Conservation (phyloP, 164 flowering plant genomes). For the Berberis vulgaris region DNA sequence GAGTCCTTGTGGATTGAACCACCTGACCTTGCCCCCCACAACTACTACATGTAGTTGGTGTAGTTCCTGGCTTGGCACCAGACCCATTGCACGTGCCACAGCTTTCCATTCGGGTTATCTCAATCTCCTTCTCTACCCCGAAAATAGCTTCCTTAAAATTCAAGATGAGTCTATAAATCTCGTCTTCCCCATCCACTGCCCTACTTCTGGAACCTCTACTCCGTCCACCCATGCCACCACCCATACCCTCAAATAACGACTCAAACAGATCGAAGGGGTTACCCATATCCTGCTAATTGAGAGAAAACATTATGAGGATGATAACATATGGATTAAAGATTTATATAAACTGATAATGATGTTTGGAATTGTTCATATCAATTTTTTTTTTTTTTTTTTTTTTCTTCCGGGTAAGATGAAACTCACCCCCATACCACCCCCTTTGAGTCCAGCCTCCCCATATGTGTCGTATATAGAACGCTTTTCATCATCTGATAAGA, state of each 20-base stretch:
- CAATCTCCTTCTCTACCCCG: conserved; percentile 80
- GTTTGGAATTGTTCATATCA: neutral
- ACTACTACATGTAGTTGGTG: conserved; percentile 55
- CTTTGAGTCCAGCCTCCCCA: conserved; percentile 97
- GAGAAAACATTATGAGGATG: conserved; percentile 3
- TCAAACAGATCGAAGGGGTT: conserved; percentile 88
- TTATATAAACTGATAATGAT: too few relatives aligned
- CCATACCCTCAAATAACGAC: conserved; percentile 71
- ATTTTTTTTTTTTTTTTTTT: neutral
- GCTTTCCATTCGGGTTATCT: conserved; percentile 66
- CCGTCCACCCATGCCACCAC: conserved; percentile 24
- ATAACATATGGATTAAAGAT: too few relatives aligned
- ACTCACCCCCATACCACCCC: conserved; percentile 91
- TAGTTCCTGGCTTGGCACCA: conserved; percentile 88
- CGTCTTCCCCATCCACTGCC: conserved; percentile 79
- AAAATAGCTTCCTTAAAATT: conserved; percentile 88
- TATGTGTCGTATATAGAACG: conserved; percentile 85
- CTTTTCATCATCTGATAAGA: conserved; percentile 96
- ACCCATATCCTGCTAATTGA: conserved; percentile 69
- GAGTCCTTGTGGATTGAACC: conserved; percentile 71
- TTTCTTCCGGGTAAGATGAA: neutral
- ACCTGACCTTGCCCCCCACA: conserved; percentile 98
- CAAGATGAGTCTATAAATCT: conserved; percentile 58
- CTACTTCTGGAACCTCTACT: conserved; percentile 53
- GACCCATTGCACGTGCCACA: conserved; percentile 87